Base-by-base conservation (phyloP, 192 early-diverging fungal species). In the Phycomyces nitens region DNA sequence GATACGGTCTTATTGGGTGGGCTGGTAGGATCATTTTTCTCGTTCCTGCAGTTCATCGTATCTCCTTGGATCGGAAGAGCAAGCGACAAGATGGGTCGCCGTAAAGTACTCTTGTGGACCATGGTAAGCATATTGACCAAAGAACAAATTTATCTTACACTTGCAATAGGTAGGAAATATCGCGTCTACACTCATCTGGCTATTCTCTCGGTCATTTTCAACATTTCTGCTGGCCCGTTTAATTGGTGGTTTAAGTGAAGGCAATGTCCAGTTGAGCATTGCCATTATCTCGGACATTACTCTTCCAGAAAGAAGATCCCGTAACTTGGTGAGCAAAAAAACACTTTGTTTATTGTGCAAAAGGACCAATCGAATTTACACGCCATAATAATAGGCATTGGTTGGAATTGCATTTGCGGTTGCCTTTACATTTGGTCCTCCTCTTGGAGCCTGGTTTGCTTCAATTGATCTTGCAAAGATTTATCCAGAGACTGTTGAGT, bases 381-480 rank as follows among this genome's bases (percentile, higher is more conserved):
- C 39, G 39, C 27, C 51, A 55, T 38, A 43, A 53, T 39, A 16
- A 56, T 54, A 91, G 89, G 94, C 97, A 21, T 79, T 94, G 53
- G 94, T 99, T 0, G 97, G 97, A 18, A 95, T 99, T 56, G 94
- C 95, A 1, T 99, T 99, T 79, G 91, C 94, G 1, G 82, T 94
- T 21, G 94, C 94, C 8, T 99, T 99, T 67, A 97, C 97, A 6
- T 58, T 96, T 62, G 97, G 97, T 6, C 97, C 97, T 0, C 89
- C 95, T 15, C 68, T 96, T 10, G 93, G 95, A 22, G 89, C 89
- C 3, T 91, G 83, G 69, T 90, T 91, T 71, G 84, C 84, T 16
- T 81, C 82, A 16, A 77, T 72, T 65, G 80, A 86, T 61, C 57
- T 86, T 5, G 56, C 78, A 7, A 26, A 61, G 18, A 26, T 57